These are phyloP conservation scores for Parastagonospora avenae DNA, from an alignment of 2,329 filamentous ascomycete genomes.

Conservation along the genomic window DNA sequence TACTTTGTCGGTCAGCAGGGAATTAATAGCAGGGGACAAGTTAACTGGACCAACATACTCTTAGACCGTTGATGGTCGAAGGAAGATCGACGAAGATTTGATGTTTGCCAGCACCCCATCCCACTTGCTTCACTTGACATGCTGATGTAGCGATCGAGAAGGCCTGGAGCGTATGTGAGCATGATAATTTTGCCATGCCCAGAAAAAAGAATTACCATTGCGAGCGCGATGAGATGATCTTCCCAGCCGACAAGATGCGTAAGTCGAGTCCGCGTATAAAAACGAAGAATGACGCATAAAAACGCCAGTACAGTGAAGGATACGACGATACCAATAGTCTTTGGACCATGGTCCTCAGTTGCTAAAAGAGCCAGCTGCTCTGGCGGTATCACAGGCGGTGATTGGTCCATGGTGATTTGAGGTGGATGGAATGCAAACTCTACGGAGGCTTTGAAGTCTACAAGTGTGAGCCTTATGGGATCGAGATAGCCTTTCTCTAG, in stretches of 20 bases:
- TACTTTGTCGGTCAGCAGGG: not conserved
- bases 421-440: no score
- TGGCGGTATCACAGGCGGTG: not conserved
- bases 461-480: no score
- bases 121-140: not conserved
- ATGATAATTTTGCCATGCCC: not conserved
- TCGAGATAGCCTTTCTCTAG: no score
- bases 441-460: no score
- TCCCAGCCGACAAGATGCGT: not conserved
- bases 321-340: not conserved
- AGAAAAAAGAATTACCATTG: not conserved
- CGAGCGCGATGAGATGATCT: not conserved
- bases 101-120: not conserved
- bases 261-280: not conserved
- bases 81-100: not conserved
- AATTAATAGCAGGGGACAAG: not conserved
- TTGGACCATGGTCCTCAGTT: not conserved
- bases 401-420: no score
- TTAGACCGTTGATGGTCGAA: not conserved
- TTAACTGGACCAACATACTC: not conserved
- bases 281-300: not conserved
- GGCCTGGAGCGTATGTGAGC: not conserved
- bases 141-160: not conserved
- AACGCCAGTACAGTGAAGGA: not conserved
- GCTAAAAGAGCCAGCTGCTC: not conserved